Evolutionary conservation across 129 eudicot genomes (phyloP).

Genomic region (Lonicera japonica): DNA sequence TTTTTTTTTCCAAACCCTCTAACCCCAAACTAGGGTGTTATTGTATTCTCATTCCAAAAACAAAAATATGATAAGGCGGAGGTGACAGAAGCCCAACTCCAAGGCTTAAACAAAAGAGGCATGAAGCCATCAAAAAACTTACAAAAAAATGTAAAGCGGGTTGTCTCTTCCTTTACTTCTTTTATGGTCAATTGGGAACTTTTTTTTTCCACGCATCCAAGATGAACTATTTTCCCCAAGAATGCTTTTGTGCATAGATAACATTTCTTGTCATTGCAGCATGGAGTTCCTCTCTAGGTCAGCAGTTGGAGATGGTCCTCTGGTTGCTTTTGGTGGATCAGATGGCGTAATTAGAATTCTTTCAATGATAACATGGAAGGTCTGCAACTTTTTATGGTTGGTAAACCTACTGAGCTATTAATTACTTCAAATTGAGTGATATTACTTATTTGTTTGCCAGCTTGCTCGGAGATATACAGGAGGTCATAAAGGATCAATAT

Average conservation of each 20-base stretch:
- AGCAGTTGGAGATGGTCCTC: constrained; percentile 75
- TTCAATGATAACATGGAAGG: constrained; percentile 99
- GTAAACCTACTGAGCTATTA: not conserved
- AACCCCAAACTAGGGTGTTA: too few species aligned
- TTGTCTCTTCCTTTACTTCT: too few species aligned
- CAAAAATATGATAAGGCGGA: too few species aligned
- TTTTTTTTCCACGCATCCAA: not conserved
- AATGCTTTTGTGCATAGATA: not conserved
- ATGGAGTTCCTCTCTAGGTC: constrained; percentile 91
- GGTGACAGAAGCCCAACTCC: too few species aligned
- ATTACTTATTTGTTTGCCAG: constrained; percentile 38
- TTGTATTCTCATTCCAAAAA: too few species aligned
- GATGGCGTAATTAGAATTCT: constrained; percentile 97
- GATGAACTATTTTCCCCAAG: not conserved
- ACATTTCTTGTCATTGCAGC: constrained; percentile 37
- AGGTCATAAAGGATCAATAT: constrained; percentile 87
- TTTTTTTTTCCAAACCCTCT: too few species aligned
- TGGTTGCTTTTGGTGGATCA: constrained; percentile 95
- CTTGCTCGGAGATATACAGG: constrained; percentile 95
- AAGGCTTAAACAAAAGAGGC: too few species aligned
- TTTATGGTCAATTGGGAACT: too few species aligned
- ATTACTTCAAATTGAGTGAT: constrained; percentile 7
- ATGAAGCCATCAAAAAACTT: too few species aligned
- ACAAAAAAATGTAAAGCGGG: too few species aligned
- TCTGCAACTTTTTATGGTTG: constrained; percentile 14